Percentiles rank a stretch among this genome's conserved stretches.
phyloP scores from a whole-genome alignment of 2,329 filamentous ascomycete species.

The Monosporascus sp. region DNA sequence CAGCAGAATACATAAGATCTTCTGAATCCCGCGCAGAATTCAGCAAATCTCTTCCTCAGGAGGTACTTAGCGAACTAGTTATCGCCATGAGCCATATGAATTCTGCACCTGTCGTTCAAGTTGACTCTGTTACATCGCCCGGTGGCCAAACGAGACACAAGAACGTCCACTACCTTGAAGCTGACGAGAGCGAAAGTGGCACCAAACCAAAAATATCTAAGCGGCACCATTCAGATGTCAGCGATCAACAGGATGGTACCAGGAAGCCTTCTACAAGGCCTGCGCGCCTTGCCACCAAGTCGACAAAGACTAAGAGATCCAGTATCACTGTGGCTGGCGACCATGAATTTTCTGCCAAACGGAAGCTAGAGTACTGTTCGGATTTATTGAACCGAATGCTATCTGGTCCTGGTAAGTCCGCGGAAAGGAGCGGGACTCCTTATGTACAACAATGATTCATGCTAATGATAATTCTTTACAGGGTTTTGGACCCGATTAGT shows the following conservation, averaged over 20 bases:
- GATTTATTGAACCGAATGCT: conserved; percentile 56
- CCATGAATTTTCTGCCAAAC: conserved; percentile 28
- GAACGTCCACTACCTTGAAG: conserved; percentile 45
- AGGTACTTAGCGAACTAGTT: conserved; percentile 58
- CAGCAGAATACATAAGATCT: conserved; percentile 57
- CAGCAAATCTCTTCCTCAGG: conserved; percentile 54
- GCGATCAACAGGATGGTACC: conserved; percentile 10
- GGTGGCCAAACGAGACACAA: conserved; percentile 28
- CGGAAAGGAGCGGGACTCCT: too few species aligned
- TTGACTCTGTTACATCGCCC: conserved; percentile 16
- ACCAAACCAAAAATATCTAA: conserved; percentile 23
- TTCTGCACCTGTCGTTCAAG: conserved; percentile 27
- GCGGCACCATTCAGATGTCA: conserved; percentile 34
- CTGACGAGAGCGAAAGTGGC: conserved; percentile 35
- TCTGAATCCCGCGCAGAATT: conserved; percentile 52
- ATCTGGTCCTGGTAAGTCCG: conserved; percentile 48
- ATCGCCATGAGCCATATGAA: conserved; percentile 55
- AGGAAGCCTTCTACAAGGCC: conserved; percentile 24
- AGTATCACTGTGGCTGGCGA: conserved; percentile 20
- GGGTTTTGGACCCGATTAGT: conserved; percentile 64
- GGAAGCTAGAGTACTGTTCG: conserved; percentile 53
- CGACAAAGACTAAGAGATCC: conserved; percentile 23
- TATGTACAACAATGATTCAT: not conserved
- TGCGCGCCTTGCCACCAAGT: conserved; percentile 26
- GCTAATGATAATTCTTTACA: conserved; percentile 17